Base-by-base conservation (phyloP, 495 filamentous ascomycete species). In the Daldinia decipiens region DNA sequence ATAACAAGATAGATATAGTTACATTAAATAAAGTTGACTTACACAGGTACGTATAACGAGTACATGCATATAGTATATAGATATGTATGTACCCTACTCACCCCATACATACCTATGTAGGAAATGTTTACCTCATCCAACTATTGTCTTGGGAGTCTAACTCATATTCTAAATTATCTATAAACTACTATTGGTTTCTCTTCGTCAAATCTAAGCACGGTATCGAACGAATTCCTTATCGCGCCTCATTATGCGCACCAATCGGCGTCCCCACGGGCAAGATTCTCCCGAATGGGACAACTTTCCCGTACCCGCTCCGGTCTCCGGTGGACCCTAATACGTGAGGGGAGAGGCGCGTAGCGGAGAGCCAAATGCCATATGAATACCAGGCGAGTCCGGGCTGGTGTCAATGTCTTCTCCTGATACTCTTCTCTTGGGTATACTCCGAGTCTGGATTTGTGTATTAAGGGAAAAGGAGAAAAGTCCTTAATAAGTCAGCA, bases 401-500 rank as follows among this genome's bases (percentile, higher is more conserved):
- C n/a, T 59, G 58, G 29, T 12, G 17, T 13, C 1, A n/a, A 31
- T 24, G 13, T 58, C n/a, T 47, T 4, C 31, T 59, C 47, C 55
- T 19, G 24, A 24, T n/a, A 47, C 39, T 56, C 36, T 50, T 27
- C 54, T 19, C 1, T 11, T 13, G 27, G 3, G 15, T 36, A 17
- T 32, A 8, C 24, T 38, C 29, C 12, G 19, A 38, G 29, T 12
- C 21, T 21, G 34, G 0, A 7, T 4, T 24, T 57, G 31, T 39
- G 24, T 2, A 24, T 12, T 26, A 27, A 15, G 2, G 17, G 8
- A 43, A 40, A 19, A 66, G 45, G 34, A 5, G 24, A 45, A 3
- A 31, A 47, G 19, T 24, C 55, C 0, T 26, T 2, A 39, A 19
- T 38, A 19, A 27, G 17, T 6, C 58, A 83, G 54, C 38, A 92